Conservation (phyloP, 2,329 filamentous ascomycete species). For the Penicillium vulpinum region DNA sequence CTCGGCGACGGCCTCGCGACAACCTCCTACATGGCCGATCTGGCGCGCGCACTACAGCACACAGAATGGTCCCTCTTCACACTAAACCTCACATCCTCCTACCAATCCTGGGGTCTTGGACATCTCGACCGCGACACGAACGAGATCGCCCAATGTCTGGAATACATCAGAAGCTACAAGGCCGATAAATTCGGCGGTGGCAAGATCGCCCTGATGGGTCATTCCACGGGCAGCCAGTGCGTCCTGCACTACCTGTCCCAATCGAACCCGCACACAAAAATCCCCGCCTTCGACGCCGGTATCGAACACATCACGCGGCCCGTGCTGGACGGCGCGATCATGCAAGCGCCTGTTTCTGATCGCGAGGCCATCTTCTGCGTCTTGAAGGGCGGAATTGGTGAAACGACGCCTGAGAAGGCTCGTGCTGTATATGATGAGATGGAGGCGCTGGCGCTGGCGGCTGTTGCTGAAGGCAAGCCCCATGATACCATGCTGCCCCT, state of each 20-base stretch:
- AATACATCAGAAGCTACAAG: constrained; percentile 50
- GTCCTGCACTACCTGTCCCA: constrained; percentile 62
- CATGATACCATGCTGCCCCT: constrained; percentile 38
- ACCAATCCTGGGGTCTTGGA: constrained; percentile 56
- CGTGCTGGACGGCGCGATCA: constrained; percentile 68
- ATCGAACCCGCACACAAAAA: constrained; percentile 41
- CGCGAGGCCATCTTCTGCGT: constrained; percentile 60
- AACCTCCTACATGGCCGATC: constrained; percentile 53
- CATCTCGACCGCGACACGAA: constrained; percentile 55
- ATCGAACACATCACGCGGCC: constrained; percentile 46
- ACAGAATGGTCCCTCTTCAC: constrained; percentile 57
- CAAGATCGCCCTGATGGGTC: constrained; percentile 66
- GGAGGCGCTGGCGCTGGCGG: constrained; percentile 33
- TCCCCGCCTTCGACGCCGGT: constrained; percentile 31
- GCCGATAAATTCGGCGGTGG: constrained; percentile 30
- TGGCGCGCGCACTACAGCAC: constrained; percentile 50
- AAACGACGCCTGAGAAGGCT: constrained; percentile 24
- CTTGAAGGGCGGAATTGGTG: constrained; percentile 29
- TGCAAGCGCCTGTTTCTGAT: constrained; percentile 80
- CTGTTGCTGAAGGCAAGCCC: constrained; percentile 16
- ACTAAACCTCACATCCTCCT: constrained; percentile 54
- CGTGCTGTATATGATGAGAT: constrained; percentile 34
- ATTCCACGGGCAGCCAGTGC: constrained; percentile 69
- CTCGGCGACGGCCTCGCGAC: constrained; percentile 59
- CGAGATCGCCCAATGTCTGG: constrained; percentile 54